Base-by-base conservation (phyloP, 371 early-diverging fungal species). In the Haplosporangium sp. region DNA sequence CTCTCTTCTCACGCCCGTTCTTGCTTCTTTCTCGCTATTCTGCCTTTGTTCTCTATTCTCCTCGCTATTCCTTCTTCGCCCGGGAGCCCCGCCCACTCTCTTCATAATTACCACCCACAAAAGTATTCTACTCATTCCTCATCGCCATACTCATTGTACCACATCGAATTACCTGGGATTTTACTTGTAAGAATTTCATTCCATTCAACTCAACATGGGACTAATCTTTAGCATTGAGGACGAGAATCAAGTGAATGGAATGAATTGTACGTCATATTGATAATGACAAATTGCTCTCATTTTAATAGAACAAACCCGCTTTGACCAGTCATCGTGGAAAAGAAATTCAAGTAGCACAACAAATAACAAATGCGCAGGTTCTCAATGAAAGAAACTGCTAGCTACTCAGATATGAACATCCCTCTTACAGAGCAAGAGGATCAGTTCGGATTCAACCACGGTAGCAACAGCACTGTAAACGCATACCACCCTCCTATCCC, bases 361-460 rank as follows among this genome's bases (percentile, higher is more conserved):
- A 8, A 52, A 55, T 34, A 35, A 8, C 20, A 7, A 53, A 79
- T 74, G 78, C 78, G 78, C 57, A 70, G 78, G 39, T 67, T 71
- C 58, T 74, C 75, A 42, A 68, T 69, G 17, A 79, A 79, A 59
- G 81, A 79, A 47, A 69, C 76, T 62, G 76, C 27, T 27, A 27
- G 71, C 61, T 81, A 69, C 62, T 81, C 82, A 57, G 82, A 72
- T 60, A 75, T 81, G 82, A 81, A 81, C 61, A 81, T 81, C 62
- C 82, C 82, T 13, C 71, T 81, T 17, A 81, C 75, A 40, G 64
- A 74, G 11, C 52, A 65, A n/a, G 82, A 75, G 61, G 70, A 69
- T 60, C 67, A 71, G 11, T 77, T 60, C 27, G 76, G 59, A 38
- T 71, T 52, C 38, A 67, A 63, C 39, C 67, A 76, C 7, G 37